Conservation (phyloP, 768 basidiomycete genomes). For the Sutorius australiensis region DNA sequence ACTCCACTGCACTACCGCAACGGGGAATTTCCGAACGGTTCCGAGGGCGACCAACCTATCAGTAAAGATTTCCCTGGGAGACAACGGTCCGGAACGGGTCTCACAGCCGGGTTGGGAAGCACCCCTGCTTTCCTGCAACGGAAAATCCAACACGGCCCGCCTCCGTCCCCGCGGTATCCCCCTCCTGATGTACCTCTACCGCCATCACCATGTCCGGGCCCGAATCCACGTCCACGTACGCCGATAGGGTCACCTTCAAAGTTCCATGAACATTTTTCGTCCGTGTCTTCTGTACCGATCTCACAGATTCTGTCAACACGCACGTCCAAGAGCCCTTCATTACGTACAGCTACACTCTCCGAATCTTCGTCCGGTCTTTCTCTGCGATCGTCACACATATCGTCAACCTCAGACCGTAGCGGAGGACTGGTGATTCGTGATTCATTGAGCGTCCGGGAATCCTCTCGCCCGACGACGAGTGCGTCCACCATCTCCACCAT, state of each 20-base stretch:
- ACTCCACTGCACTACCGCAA: not conserved
- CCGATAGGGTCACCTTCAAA: constrained; percentile 21
- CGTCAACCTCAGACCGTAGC: constrained; percentile 19
- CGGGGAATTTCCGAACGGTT: not conserved
- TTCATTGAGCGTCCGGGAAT: constrained; percentile 5
- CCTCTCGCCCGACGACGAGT: constrained; percentile 19
- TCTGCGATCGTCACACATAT: constrained; percentile 23
- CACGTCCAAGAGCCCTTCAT: constrained; percentile 13
- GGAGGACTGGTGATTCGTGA: constrained; percentile 8
- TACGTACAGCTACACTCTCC: constrained; percentile 23
- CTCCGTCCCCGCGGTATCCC: constrained; percentile 26
- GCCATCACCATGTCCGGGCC: constrained; percentile 16
- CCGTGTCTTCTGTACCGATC: constrained; percentile 22
- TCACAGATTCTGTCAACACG: constrained; percentile 12
- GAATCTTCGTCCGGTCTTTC: constrained; percentile 30
- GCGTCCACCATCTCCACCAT: constrained; percentile 17
- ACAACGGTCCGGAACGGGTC: constrained; percentile 14
- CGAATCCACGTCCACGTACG: constrained; percentile 6
- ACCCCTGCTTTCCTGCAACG: constrained; percentile 30
- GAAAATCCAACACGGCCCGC: constrained; percentile 21
- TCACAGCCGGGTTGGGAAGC: constrained; percentile 5
- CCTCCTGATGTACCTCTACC: constrained; percentile 31
- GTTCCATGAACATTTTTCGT: constrained; percentile 34
- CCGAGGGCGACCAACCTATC: constrained; percentile 7
- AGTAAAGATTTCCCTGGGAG: constrained; percentile 6